Base-by-base conservation (phyloP, 2,329 filamentous ascomycete species). In the Tolypocladium cylindrosporum region DNA sequence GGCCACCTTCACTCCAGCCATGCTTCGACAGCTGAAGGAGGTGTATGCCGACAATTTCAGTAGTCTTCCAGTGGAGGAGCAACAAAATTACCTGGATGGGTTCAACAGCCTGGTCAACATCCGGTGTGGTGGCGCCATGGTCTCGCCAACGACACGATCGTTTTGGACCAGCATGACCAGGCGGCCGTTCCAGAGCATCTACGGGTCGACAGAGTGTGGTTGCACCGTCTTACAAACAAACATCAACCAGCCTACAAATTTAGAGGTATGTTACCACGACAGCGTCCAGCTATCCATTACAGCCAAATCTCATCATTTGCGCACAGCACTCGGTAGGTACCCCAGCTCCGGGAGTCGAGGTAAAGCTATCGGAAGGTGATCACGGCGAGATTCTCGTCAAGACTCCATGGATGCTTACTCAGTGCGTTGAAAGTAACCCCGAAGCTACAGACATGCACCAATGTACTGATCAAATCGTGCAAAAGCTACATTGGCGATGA, bases 401-500 rank as follows among this genome's bases (percentile, higher is more conserved):
- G 45, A 62, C 56, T 50, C 57, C 59, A 1, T 56, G 24, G 9
- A 63, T 64, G 60, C 45, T 66, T 9, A 59, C 45, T 1, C 55
- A 60, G 64, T 65, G 50, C 11, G 64, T 61, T 41, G 16, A 5
- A 6, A n/a, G 24, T 10, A 8, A 21, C 14, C 3, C 5, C 2
- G 13, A n/a, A 2, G 11, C 14, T 19, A 3, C 11, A 11, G 34
- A 9, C 37, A 27, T 19, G n/a, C 36, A 37, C 36, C 31, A 37
- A 37, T 13, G 4, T 3, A 14, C 27, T 45, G 13, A 41, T 3
- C 42, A 14, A 24, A 3, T 51, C 48, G 11, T 39, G 14, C 34
- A 10, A n/a, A 51, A 65, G 64, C 40, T 65, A 66, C 31, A 55
- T 66, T 24, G 63, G 59, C 2, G 55, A 93, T 72, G 80, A 85